Evolutionary conservation across 1,139 yeast species (phyloP), one percentile per base, ranked within the genome.

Genomic region (Hyphopichia buzzinii): DNA sequence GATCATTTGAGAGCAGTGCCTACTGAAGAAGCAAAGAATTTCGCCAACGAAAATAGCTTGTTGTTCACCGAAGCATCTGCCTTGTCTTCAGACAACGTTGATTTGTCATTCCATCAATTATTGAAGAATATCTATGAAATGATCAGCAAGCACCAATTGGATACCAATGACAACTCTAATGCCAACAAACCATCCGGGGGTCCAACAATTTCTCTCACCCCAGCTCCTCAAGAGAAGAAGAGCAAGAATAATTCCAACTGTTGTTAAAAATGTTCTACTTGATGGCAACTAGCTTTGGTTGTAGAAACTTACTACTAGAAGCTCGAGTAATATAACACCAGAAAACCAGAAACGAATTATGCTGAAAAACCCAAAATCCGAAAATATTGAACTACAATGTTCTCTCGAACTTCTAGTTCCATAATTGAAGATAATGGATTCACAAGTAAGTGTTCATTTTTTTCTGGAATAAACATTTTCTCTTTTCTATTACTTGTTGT

Each of bases 21-120:
- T 41, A 90, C 97, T 29, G 98, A 92, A 41, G 98, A 92, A 65
- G 98, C 98, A 39, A 85, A 82, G 63, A 85, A 84, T 58, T 92
- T 92, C 70, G 97, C 98, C 33, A 80, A 86, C 44, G 98, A 94
- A 64, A 90, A 92, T 67, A 88, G 79, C 59, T 74, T 92, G 52
- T 73, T 92, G 54, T 92, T 92, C 62, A 90, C 96, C 35, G 98
- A 92, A 68, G 95, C 98, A n/a, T 84, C 95, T 42, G 98, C 98
- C 14, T 75, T 94, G 48, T 89, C 89, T 53, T 84, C 96, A 29
- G 95, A 92, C 54, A 94, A 94, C 61, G 98, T 92, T 41, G 98
- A 92, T 59, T 75, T 81, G 49, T 92, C 97, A 4, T 92, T 92
- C 77, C 89, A 89, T 60, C 95, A 89, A 59, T 78, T 94, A 49